A percentile compares a stretch with the other conserved stretches of the same genome.
These are phyloP conservation scores for Guyanaporus albipodus DNA, from an alignment of 768 basidiomycete genomes.

Conservation along the genomic window DNA sequence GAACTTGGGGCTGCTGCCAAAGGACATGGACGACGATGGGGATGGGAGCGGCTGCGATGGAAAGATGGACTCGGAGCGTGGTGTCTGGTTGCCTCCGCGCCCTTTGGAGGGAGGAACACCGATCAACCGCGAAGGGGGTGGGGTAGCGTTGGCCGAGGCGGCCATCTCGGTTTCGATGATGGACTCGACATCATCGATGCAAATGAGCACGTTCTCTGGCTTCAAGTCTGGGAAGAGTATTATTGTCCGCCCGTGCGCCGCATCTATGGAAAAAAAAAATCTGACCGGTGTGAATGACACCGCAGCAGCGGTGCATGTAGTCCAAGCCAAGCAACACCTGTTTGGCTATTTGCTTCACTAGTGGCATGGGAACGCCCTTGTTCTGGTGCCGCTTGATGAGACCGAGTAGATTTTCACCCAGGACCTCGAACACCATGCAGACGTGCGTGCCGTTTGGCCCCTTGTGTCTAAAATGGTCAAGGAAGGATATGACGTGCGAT, in stretches of 20 bases:
- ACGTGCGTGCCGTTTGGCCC: slow-evolving; percentile 97
- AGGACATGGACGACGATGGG: slow-evolving; percentile 71
- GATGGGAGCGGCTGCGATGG: slow-evolving; percentile 94
- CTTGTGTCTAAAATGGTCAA: slow-evolving; percentile 95
- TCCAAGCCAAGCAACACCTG: slow-evolving; percentile 93
- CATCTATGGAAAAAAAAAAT: not conserved
- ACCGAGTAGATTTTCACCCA: slow-evolving; percentile 93
- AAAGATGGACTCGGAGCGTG: slow-evolving; percentile 72
- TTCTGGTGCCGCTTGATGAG: slow-evolving; percentile 98
- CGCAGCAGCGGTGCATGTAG: slow-evolving; percentile 97
- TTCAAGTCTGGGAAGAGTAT: slow-evolving; percentile 65
- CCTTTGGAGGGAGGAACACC: slow-evolving; percentile 94
- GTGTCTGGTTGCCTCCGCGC: slow-evolving; percentile 94
- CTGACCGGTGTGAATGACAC: slow-evolving; percentile 91
- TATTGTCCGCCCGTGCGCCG: slow-evolving; percentile 1
- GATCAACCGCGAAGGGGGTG: slow-evolving; percentile 60
- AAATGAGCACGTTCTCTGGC: slow-evolving; percentile 96
- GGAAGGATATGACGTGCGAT: slow-evolving; percentile 93
- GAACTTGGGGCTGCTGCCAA: slow-evolving; percentile 63
- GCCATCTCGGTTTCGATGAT: slow-evolving; percentile 85
- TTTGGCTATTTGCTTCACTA: slow-evolving; percentile 96
- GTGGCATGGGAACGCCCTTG: slow-evolving; percentile 90
- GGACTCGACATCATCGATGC: slow-evolving; percentile 93
- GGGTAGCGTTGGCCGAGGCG: slow-evolving; percentile 31
- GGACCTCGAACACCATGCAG: slow-evolving; percentile 99